Base-by-base conservation (phyloP, 2,329 filamentous ascomycete species). In the Alternaria triticina region DNA sequence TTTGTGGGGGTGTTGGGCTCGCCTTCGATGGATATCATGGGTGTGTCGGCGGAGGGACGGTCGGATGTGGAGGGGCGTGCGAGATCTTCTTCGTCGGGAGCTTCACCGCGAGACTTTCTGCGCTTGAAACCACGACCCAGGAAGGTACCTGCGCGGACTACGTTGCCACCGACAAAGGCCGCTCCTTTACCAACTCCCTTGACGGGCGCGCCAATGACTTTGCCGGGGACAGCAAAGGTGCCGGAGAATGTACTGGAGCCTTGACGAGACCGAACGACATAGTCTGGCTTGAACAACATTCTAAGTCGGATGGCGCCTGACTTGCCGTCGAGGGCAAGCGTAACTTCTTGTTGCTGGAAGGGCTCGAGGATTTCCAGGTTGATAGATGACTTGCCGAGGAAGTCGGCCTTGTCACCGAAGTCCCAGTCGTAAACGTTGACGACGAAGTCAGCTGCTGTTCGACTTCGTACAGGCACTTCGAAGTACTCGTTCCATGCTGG, bases 401-500 rank as follows among this genome's bases (percentile, higher is more conserved):
- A 92, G 80, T 99, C 96, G 1, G 94, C 93, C 81, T 94, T 95
- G 79, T 97, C 94, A 51, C 93, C 95, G 83, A 98, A 97, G 79
- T 99, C 96, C 88, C 95, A 99, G 77, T 99, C 96, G 78, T 90
- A 97, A 3, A 98, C 90, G 59, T 92, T 91, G 74, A 93, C 89
- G 30, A 86, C 86, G 81, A 99, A 96, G 25, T 96, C 88, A 40
- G 94, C 91, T 0, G 87, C 93, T 15, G 94, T 97, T 62, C 96
- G 88, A 13, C 94, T 97, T 17, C 92, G 89, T 56, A 99, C 84
- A 1, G 89, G 85, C 1, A 93, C 86, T 79, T 97, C 94, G 74
- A 99, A 99, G 79, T 89, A 94, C 77, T 99, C 96, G 76, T 98
- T 98, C 96, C 96, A 99, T 0, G 89, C 87, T 0, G 96, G 96